These are phyloP conservation scores for Saccharata proteae DNA, from an alignment of 2,329 filamentous ascomycete genomes.

Conservation along the genomic window DNA sequence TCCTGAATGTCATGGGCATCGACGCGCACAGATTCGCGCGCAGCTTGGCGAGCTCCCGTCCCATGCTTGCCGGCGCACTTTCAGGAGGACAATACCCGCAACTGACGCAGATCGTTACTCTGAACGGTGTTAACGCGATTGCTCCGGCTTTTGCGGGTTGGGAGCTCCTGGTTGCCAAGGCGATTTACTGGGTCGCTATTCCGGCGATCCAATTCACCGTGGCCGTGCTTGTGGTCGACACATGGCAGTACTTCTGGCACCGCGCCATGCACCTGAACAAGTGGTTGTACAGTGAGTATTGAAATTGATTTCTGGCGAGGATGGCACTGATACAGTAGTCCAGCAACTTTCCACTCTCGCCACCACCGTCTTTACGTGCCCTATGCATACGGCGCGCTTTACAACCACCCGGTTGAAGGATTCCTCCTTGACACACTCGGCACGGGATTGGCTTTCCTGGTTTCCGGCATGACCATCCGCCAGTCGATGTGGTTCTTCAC, in stretches of 20 bases:
- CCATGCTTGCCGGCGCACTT: slow-evolving; percentile 61
- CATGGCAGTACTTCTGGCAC: slow-evolving; percentile 97
- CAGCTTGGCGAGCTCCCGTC: slow-evolving; percentile 58
- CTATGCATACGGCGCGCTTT: slow-evolving; percentile 91
- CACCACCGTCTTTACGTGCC: slow-evolving; percentile 96
- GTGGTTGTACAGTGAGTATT: slow-evolving; percentile 78
- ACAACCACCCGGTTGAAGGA: slow-evolving; percentile 92
- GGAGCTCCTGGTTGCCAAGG: slow-evolving; percentile 64
- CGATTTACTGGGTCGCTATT: slow-evolving; percentile 67
- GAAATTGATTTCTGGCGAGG: background rate
- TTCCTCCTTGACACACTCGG: slow-evolving; percentile 88
- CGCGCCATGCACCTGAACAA: slow-evolving; percentile 95
- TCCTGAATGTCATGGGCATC: slow-evolving; percentile 62
- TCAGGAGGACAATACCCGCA: slow-evolving; percentile 72
- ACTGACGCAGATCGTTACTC: slow-evolving; percentile 47
- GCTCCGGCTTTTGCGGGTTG: slow-evolving; percentile 69
- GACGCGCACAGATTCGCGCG: slow-evolving; percentile 65
- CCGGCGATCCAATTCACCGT: slow-evolving; percentile 66
- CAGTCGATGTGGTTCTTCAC: slow-evolving; percentile 87
- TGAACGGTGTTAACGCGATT: slow-evolving; percentile 35
- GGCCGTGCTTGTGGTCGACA: slow-evolving; percentile 71
- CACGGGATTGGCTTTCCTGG: slow-evolving; percentile 70
- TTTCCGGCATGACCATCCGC: slow-evolving; percentile 69
- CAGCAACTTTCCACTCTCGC: slow-evolving; percentile 80
- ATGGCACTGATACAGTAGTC: slow-evolving; percentile 4